phyloP scores from a whole-genome alignment of 768 basidiomycete genomes.

The Boletus speciosus region DNA sequence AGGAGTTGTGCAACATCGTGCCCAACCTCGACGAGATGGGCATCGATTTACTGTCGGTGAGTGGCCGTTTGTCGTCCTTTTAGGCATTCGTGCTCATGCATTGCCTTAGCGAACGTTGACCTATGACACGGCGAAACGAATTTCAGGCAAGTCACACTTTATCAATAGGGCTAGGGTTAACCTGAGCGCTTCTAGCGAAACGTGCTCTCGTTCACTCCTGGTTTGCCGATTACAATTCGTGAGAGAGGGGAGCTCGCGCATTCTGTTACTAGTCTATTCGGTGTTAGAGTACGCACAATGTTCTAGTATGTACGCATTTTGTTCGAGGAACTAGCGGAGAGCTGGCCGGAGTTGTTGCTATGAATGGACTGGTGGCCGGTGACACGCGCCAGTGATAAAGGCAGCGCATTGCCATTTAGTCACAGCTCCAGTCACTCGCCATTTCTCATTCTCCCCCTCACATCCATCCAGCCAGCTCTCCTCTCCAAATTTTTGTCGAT shows the following conservation, averaged over 20 bases:
- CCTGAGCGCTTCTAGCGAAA: slow-evolving; percentile 42
- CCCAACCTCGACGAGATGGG: slow-evolving; percentile 72
- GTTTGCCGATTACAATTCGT: slow-evolving; percentile 46
- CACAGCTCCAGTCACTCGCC: slow-evolving; percentile 26
- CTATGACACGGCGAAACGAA: slow-evolving; percentile 88
- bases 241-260: slow-evolving; percentile 8
- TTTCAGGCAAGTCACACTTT: slow-evolving; percentile 63
- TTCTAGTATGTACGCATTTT: slow-evolving; percentile 21
- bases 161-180: not conserved
- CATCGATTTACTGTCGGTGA: slow-evolving; percentile 75
- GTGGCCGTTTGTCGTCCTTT: slow-evolving; percentile 8
- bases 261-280: slow-evolving; percentile 5
- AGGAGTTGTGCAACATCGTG: slow-evolving; percentile 66
- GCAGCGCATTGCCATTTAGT: slow-evolving; percentile 30
- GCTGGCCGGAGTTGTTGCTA: slow-evolving; percentile 21
- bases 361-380: slow-evolving; percentile 24
- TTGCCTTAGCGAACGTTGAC: slow-evolving; percentile 56
- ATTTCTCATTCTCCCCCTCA: slow-evolving; percentile 13
- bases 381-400: slow-evolving; percentile 29
- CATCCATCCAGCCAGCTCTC: slow-evolving; percentile 1
- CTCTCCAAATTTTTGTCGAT: not conserved
- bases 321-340: slow-evolving; percentile 2
- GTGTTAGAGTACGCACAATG: slow-evolving; percentile 24
- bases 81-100: not conserved
- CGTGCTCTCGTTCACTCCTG: slow-evolving; percentile 51